Conservation (phyloP, 805 yeast species). For the Torulaspora franciscae region DNA sequence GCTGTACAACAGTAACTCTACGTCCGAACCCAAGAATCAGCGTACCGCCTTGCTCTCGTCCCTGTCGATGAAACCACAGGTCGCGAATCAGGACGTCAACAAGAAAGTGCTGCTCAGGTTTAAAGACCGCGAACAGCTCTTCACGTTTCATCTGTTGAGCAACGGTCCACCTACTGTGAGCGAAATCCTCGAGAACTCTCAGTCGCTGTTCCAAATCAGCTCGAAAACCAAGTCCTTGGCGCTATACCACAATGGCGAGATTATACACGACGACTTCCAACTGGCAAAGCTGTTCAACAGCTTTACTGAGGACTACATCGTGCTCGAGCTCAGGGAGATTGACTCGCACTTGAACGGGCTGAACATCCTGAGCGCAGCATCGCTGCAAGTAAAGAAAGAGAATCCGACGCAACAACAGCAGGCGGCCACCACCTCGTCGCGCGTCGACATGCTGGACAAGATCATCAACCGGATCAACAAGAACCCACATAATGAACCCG, state of each 20-base stretch:
- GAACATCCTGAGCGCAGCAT: constrained; percentile 30
- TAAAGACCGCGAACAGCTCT: constrained; percentile 51
- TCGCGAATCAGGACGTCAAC: constrained; percentile 35
- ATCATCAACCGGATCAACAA: constrained; percentile 21
- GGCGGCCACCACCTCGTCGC: constrained; percentile 8
- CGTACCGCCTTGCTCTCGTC: constrained; percentile 24
- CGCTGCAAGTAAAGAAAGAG: constrained; percentile 22
- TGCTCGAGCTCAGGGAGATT: constrained; percentile 38
- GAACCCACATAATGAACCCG: not conserved
- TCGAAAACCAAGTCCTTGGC: constrained; percentile 16
- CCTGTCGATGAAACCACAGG: constrained; percentile 35
- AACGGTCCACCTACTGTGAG: constrained; percentile 75
- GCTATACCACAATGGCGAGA: constrained; percentile 24
- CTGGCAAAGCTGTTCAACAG: constrained; percentile 43
- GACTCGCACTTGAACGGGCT: constrained; percentile 23
- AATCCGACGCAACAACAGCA: constrained; percentile 3
- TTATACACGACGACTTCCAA: constrained; percentile 43
- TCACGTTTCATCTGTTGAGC: constrained; percentile 57
- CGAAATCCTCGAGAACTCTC: constrained; percentile 77
- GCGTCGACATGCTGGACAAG: constrained; percentile 20
- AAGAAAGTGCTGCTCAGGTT: constrained; percentile 47
- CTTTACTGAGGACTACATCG: constrained; percentile 35
- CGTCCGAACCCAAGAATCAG: constrained; percentile 8
- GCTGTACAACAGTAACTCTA: constrained; percentile 20
- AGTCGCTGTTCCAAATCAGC: constrained; percentile 59